These are phyloP conservation scores for Kodamaea kaohsiungensis DNA, from an alignment of 805 yeast species.

Conservation along the genomic window DNA sequence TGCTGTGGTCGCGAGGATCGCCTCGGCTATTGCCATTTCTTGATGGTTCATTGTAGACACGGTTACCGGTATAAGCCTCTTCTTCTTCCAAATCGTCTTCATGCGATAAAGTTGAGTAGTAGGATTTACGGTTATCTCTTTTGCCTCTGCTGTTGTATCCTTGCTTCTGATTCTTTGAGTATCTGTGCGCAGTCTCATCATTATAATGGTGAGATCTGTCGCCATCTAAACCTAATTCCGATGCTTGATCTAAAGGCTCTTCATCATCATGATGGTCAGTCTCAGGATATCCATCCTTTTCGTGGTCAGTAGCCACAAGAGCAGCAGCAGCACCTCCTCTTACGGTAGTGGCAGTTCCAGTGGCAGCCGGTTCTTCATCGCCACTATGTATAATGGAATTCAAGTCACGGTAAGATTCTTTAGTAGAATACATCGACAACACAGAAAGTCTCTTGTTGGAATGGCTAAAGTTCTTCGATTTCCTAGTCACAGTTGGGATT, in stretches of 20 bases:
- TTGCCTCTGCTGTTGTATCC: slow-evolving; percentile 1
- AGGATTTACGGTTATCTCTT: slow-evolving; percentile 26
- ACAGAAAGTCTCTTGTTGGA: slow-evolving; percentile 70
- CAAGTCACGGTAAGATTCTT: slow-evolving; percentile 61
- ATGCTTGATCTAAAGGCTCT: slow-evolving; percentile 37
- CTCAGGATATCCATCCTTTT: slow-evolving; percentile 34
- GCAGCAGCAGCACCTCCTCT: background rate
- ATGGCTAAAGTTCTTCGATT: slow-evolving; percentile 60
- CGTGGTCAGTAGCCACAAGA: background rate
- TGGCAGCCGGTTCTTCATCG: slow-evolving; percentile 13
- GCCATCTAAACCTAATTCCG: slow-evolving; percentile 42
- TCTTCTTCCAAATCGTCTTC: slow-evolving; percentile 28
- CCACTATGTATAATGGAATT: slow-evolving; percentile 35
- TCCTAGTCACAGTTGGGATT: slow-evolving; percentile 71
- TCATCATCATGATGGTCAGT: slow-evolving; percentile 36
- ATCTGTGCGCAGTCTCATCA: background rate
- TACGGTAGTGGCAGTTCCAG: slow-evolving; percentile 7
- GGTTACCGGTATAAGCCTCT: slow-evolving; percentile 44
- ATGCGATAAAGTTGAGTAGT: slow-evolving; percentile 31
- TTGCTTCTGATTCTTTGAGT: background rate
- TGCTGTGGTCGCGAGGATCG: slow-evolving; percentile 11
- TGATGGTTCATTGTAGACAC: slow-evolving; percentile 21
- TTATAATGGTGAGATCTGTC: slow-evolving; percentile 16
- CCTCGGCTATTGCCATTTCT: slow-evolving; percentile 7
- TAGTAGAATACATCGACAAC: slow-evolving; percentile 70